Evolutionary conservation across 1,139 yeast genomes (phyloP), one percentile per base, ranked within the genome.

Genomic region (Scheffersomyces segobiensis): DNA sequence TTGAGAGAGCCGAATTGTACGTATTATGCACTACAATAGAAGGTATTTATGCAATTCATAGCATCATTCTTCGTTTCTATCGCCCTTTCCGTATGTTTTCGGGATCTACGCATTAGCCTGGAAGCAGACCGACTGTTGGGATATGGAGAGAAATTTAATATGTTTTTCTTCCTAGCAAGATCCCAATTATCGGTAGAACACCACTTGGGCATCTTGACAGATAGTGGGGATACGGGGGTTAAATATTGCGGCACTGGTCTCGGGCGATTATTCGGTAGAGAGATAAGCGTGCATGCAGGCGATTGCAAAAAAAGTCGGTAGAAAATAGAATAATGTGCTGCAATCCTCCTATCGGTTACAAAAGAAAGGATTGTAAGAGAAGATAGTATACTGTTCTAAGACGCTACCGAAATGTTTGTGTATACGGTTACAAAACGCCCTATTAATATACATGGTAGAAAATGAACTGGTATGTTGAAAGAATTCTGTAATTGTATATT

Each of bases 151-250:
- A 32, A 32, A 32, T 10, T 24, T 2, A 7, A 10, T 7, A 5
- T 10, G 42, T 32, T 32, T 10, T 10, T 32, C 42, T 7, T 7
- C 12, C 3, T 14, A 32, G 12, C 42, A 32, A 10, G 3, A 32
- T 32, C 42, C 42, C 50, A 48, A 48, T 48, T 48, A 48, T 48
- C 50, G 50, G 50, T 48, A 48, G 50, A 48, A 48, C 50, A 20
- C 26, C 1, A 19, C 50, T 20, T 20, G 50, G 21, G 18, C 18
- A 19, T 47, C 18, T 21, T 48, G 50, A 48, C 57, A 17, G 65
- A 52, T 4, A 59, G 32, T 42, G 49, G 46, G 32, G 48, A 48
- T 22, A 58, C 51, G 48, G 56, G 50, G 22, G n/a, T n/a, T 46
- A 24, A 24, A 6, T 24, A 4, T 6, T 24, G 32, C 32, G 55